Conservation (phyloP, 2,329 filamentous ascomycete genomes). For the Verticillium longisporum region DNA sequence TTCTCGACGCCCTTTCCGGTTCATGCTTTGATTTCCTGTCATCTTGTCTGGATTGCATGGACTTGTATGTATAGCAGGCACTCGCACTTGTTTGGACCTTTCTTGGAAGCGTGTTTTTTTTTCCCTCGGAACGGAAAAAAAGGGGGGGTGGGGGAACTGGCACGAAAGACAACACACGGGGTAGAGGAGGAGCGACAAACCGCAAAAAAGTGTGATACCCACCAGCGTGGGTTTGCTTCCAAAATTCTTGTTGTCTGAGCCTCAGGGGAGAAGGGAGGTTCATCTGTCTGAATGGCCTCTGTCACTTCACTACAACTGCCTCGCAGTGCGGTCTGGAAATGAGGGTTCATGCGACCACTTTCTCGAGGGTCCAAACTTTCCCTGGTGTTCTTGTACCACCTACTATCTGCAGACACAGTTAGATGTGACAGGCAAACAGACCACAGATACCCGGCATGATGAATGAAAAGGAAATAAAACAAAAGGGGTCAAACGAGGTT, state of each 20-base stretch:
- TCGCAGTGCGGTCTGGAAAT: too few species aligned
- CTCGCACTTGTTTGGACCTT: background rate
- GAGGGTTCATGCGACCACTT: too few species aligned
- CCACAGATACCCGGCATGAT: background rate
- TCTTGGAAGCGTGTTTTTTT: background rate
- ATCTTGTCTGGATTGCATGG: background rate
- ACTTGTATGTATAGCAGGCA: background rate
- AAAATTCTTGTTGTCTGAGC: background rate
- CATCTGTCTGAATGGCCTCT: too few species aligned
- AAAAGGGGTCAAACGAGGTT: background rate
- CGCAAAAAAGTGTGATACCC: background rate
- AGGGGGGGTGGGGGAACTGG: background rate
- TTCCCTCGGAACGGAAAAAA: too few species aligned
- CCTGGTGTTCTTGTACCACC: too few species aligned
- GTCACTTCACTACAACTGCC: too few species aligned
- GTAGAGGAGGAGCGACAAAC: background rate
- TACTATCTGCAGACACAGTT: background rate
- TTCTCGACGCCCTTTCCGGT: background rate
- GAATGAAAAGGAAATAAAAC: background rate
- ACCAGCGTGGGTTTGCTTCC: background rate
- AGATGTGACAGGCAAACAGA: background rate
- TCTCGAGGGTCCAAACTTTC: too few species aligned
- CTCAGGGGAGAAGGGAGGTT: background rate
- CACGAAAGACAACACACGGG: background rate
- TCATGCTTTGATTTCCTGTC: background rate